A percentile compares a stretch with the other conserved stretches of the same genome.
Evolutionary conservation across 1,139 yeast genomes (phyloP).

Genomic region (Diutina scorzettiae): DNA sequence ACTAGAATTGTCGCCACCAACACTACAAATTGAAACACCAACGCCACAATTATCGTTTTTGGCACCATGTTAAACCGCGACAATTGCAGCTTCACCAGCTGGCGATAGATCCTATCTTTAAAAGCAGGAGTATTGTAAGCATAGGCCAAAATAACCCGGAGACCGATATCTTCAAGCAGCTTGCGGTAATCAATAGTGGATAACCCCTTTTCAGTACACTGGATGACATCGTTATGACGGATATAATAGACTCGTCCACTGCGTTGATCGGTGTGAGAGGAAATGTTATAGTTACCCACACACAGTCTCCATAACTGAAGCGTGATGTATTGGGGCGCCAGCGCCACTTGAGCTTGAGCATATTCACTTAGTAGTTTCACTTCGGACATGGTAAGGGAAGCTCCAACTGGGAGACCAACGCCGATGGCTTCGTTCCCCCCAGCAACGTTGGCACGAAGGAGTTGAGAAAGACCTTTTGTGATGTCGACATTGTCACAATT

Average conservation of each 20-base stretch:
- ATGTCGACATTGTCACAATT: conserved; percentile 5
- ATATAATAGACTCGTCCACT: neutral
- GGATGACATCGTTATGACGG: conserved; percentile 1
- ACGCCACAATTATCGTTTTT: neutral
- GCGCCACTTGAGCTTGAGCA: conserved; percentile 3
- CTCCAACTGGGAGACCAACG: conserved; percentile 5
- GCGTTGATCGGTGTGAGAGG: neutral
- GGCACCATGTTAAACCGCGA: neutral
- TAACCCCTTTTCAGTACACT: neutral
- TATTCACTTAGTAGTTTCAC: neutral
- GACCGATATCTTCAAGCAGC: neutral
- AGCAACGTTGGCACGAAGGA: neutral
- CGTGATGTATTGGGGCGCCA: conserved; percentile 2
- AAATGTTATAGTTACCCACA: conserved; percentile 5
- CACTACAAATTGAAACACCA: neutral
- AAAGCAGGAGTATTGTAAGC: neutral
- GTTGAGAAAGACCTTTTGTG: neutral
- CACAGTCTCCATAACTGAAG: conserved; percentile 1
- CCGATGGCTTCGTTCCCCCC: neutral
- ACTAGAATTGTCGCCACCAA: neutral
- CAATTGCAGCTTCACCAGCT: neutral
- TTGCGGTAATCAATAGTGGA: neutral
- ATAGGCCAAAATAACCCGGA: neutral
- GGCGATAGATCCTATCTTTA: neutral
- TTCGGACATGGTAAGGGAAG: conserved; percentile 3